Evolutionary conservation across 495 filamentous ascomycete species (phyloP), one percentile per base, ranked within the genome.

Genomic region (Rostrohypoxylon terebratum): DNA sequence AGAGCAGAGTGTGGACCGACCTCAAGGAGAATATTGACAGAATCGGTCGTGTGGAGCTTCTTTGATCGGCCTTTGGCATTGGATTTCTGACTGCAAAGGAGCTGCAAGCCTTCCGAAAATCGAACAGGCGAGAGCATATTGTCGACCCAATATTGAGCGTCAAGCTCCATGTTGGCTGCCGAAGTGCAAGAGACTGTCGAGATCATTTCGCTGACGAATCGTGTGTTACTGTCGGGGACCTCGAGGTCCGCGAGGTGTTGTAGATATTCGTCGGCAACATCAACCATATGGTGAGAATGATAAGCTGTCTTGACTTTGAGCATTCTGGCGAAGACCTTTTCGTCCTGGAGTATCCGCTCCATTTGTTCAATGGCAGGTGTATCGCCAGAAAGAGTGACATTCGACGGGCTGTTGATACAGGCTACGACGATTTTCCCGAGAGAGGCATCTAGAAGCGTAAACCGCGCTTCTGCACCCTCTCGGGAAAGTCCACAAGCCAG

Each of bases 341-440:
- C 67, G 3, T 66, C 50, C 1, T 79, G 65, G 2, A 82, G 57
- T 20, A 64, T 53, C 7, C 28, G 18, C 23, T 83, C 53, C 2
- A 82, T 45, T 0, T 48, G 34, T 1, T 82, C 75, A 10, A 89
- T 79, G 1, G 65, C 64, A 0, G 63, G 63, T 0, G 66, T 68
- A 7, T 67, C 55, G 1, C 83, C 84, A 0, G 82, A 82, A 1
- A 87, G 33, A 1, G 85, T 87, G 36, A 77, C 38, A 61, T 77
- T 86, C 0, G 34, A 45, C 6, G 81, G 83, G 51, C 81, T 84
- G 63, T 87, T 87, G 23, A 84, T 34, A 50, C 85, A 87, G 7
- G 83, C 84, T n/a, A 86, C 63, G 34, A 62, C 31, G 0, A 71
- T 4, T 31, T 31, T 53, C 77, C 44, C 53, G 13, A 40, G 16